Percentiles rank a stretch among this genome's conserved stretches.
phyloP scores from a whole-genome alignment of 148 eudicot species.

The Dysphania ambrosioides region DNA sequence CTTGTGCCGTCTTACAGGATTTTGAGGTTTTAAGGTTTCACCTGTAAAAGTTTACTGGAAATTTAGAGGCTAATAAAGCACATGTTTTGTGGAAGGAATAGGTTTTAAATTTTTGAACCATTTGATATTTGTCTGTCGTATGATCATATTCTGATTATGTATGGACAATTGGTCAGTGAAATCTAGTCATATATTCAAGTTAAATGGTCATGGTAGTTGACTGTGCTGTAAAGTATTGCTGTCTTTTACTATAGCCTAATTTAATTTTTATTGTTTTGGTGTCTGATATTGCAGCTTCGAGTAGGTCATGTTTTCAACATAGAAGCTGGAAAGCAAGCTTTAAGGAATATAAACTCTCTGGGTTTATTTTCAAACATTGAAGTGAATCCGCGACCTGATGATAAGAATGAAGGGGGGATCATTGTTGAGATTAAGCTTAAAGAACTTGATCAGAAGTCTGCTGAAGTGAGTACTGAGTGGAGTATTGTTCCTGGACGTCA shows the following conservation, averaged over 20 bases:
- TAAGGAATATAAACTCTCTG: slow-evolving; percentile 83
- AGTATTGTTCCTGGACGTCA: slow-evolving; percentile 92
- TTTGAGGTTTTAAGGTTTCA: neutral
- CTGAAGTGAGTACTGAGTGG: slow-evolving; percentile 98
- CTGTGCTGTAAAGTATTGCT: neutral
- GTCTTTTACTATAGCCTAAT: neutral
- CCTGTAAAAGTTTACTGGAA: neutral
- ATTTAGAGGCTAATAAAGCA: neutral
- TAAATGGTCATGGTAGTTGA: neutral
- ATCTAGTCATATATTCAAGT: neutral
- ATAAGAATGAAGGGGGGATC: slow-evolving; percentile 90
- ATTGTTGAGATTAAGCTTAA: slow-evolving; percentile 93
- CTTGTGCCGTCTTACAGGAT: neutral
- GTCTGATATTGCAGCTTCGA: slow-evolving; percentile 56
- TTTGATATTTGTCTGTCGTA: neutral
- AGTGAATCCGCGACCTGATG: slow-evolving; percentile 93
- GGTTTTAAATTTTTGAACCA: too few relatives aligned
- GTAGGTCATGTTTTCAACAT: slow-evolving; percentile 80
- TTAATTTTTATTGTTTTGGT: slow-evolving; percentile 17
- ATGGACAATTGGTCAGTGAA: too few relatives aligned
- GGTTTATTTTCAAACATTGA: slow-evolving; percentile 93
- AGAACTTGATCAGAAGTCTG: slow-evolving; percentile 87
- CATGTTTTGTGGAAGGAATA: slow-evolving; percentile 1
- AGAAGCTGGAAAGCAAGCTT: slow-evolving; percentile 94
- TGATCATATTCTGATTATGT: neutral